Evolutionary conservation across 2,329 filamentous ascomycete species (phyloP).

Genomic region (Rasamsonia emersonii): DNA sequence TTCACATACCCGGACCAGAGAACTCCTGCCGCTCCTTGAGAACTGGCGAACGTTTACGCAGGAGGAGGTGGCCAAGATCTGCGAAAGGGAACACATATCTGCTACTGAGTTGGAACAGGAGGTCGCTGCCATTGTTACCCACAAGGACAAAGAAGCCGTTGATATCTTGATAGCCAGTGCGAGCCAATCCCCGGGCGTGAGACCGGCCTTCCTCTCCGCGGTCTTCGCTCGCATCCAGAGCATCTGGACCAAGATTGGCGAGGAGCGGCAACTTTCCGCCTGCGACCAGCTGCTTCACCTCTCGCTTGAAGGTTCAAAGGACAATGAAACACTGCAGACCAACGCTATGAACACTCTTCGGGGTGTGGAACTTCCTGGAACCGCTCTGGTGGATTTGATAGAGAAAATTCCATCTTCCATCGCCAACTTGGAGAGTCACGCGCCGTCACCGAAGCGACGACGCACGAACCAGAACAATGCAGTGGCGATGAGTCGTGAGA

Average conservation of each 20-base stretch:
- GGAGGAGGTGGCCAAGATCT: slow-evolving; percentile 44
- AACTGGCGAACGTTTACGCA: slow-evolving; percentile 56
- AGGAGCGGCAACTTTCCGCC: slow-evolving; percentile 27
- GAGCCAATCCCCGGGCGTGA: slow-evolving; percentile 34
- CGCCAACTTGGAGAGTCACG: slow-evolving; percentile 60
- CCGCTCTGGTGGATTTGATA: slow-evolving; percentile 63
- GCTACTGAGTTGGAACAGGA: slow-evolving; percentile 43
- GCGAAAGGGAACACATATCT: slow-evolving; percentile 41
- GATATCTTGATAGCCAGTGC: slow-evolving; percentile 46
- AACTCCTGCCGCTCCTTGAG: slow-evolving; percentile 66
- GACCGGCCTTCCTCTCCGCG: slow-evolving; percentile 51
- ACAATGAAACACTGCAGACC: slow-evolving; percentile 20
- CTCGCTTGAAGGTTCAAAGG: slow-evolving; percentile 21
- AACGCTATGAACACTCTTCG: slow-evolving; percentile 58
- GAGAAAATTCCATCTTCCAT: slow-evolving; percentile 63
- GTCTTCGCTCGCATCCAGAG: slow-evolving; percentile 61
- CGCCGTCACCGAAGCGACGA: slow-evolving; percentile 68
- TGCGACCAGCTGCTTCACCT: slow-evolving; percentile 35
- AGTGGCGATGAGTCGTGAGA: slow-evolving; percentile 52
- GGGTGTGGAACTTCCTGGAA: slow-evolving; percentile 62
- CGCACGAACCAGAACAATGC: slow-evolving; percentile 67
- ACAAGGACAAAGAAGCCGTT: slow-evolving; percentile 52
- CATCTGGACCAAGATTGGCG: slow-evolving; percentile 54
- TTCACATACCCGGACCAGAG: slow-evolving; percentile 61
- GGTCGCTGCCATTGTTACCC: slow-evolving; percentile 44